Percentiles rank a stretch among this genome's conserved stretches.
These are phyloP conservation scores for Septoria linicola DNA, from an alignment of 2,329 filamentous ascomycete species.

Conservation along the genomic window DNA sequence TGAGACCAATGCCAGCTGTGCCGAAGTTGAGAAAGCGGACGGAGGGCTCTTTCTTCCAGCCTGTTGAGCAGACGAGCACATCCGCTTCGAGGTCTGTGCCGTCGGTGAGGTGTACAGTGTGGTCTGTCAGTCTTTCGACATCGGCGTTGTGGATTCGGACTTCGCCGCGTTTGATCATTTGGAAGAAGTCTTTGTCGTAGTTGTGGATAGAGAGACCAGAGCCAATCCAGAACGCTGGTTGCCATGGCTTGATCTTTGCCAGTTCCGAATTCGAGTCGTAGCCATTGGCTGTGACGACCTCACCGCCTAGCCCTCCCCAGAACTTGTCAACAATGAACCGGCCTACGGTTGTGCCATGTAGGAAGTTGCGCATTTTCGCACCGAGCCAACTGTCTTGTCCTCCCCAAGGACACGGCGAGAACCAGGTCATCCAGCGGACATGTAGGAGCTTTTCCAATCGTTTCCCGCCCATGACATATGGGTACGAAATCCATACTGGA, in stretches of 20 bases:
- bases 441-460: conserved; percentile 65
- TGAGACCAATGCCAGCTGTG: conserved; percentile 28
- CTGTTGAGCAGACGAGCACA: conserved; percentile 57
- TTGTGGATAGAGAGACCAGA: conserved; percentile 52
- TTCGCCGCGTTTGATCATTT: conserved; percentile 55
- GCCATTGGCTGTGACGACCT: conserved; percentile 50
- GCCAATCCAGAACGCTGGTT: conserved; percentile 50
- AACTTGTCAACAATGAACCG: conserved; percentile 56
- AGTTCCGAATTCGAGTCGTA: conserved; percentile 47
- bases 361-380: conserved; percentile 49
- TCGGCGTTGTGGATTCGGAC: conserved; percentile 58
- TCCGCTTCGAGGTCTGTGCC: conserved; percentile 53
- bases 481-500: conserved; percentile 59
- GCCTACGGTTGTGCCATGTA: conserved; percentile 59
- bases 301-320: conserved; percentile 57
- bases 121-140: conserved; percentile 42
- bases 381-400: conserved; percentile 58
- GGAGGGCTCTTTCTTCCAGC: conserved; percentile 55
- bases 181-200: conserved; percentile 57
- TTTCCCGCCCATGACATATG: conserved; percentile 66
- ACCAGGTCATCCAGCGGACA: conserved; percentile 68
- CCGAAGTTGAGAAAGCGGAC: conserved; percentile 56
- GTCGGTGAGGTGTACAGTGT: conserved; percentile 56
- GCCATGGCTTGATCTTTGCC: conserved; percentile 45
- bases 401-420: conserved; percentile 73